Conservation (phyloP, 257 asterid genomes). For the Jacaranda mimosifolia region DNA sequence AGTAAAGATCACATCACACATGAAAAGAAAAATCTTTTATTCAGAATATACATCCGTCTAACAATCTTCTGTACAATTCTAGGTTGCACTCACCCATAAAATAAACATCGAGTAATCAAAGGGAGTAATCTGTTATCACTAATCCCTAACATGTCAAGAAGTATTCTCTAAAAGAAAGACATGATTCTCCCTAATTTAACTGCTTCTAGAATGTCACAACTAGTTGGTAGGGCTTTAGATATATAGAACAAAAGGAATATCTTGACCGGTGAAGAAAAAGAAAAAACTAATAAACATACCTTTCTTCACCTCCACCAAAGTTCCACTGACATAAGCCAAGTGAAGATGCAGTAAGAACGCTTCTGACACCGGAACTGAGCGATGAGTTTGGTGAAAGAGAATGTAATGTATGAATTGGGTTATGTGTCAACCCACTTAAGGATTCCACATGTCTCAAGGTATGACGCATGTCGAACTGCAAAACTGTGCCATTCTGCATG, state of each 20-base stretch:
- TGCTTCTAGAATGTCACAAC: conserved; percentile 6
- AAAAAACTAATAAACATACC: conserved; percentile 46
- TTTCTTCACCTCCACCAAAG: conserved; percentile 62
- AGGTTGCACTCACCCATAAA: not conserved
- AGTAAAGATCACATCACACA: conserved; percentile 15
- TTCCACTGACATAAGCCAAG: conserved; percentile 87
- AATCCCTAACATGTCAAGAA: not conserved
- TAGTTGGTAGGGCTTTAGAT: conserved; percentile 12
- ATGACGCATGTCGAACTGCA: conserved; percentile 89
- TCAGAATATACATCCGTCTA: not conserved
- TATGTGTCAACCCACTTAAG: conserved; percentile 60
- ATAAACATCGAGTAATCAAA: not conserved
- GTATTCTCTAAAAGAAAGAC: conserved; percentile 16
- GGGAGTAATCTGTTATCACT: not conserved
- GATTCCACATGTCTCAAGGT: conserved; percentile 77
- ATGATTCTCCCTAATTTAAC: conserved; percentile 1
- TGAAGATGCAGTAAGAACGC: conserved; percentile 89
- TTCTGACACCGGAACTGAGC: conserved; percentile 50
- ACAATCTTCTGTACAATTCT: not conserved
- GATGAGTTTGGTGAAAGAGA: conserved; percentile 60
- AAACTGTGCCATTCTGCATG: conserved; percentile 77
- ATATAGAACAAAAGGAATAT: not conserved
- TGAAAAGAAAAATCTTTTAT: not conserved
- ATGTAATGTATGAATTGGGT: conserved; percentile 74
- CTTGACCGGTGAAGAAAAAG: not conserved